These are phyloP conservation scores for Betula pendula DNA, from an alignment of 306 rosid species.

Conservation along the genomic window DNA sequence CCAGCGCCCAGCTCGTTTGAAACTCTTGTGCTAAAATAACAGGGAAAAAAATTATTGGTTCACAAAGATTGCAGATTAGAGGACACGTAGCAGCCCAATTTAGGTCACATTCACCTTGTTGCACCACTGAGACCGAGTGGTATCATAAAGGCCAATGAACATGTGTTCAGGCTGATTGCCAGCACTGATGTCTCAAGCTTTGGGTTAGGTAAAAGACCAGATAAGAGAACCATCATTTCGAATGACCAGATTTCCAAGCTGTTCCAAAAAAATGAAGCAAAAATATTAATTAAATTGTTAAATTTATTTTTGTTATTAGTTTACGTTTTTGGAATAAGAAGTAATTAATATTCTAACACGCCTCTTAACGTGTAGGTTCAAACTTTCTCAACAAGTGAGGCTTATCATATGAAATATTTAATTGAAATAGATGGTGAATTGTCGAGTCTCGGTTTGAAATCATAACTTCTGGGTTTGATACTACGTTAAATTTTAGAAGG, in stretches of 20 bases:
- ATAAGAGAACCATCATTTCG: conserved; percentile 34
- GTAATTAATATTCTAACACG: no score
- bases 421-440: no score
- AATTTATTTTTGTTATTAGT: no score
- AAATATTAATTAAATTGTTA: no score
- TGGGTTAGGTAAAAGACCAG: conserved; percentile 33
- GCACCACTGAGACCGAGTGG: conserved; percentile 50
- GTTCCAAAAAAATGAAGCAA: not conserved
- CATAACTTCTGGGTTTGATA: no score
- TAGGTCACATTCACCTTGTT: conserved; percentile 30
- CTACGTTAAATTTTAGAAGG: no score
- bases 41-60: not conserved
- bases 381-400: no score
- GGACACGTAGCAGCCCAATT: not conserved
- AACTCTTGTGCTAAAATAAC: conserved; percentile 38
- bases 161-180: conserved; percentile 44
- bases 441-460: no score
- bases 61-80: not conserved
- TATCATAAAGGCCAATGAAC: conserved; percentile 42
- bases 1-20: conserved; percentile 52
- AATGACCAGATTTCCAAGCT: conserved; percentile 40
- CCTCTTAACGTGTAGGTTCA: no score
- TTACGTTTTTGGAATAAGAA: no score
- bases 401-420: no score
- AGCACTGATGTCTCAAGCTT: conserved; percentile 39